Evolutionary conservation across 208 protist genomes (phyloP).

Genomic region (Acanthamoeba polyphaga): DNA sequence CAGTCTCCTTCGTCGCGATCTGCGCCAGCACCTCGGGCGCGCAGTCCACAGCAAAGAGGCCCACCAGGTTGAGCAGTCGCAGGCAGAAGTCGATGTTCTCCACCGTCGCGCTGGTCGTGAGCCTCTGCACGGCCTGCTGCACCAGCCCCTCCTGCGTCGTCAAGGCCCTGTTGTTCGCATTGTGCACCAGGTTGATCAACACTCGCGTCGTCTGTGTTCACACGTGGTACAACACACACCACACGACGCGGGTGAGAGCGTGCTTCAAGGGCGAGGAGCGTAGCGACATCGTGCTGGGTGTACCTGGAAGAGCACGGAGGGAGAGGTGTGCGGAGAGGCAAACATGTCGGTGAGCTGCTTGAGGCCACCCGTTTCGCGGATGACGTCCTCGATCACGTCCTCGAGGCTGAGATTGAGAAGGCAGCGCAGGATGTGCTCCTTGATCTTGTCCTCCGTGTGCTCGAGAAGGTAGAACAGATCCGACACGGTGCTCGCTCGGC

Average conservation of each 20-base stretch:
- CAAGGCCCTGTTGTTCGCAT: conserved; percentile 35
- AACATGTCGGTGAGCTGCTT: conserved; percentile 49
- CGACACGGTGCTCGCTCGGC: conserved; percentile 7
- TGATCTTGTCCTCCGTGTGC: conserved; percentile 28
- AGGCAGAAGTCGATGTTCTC: conserved; percentile 54
- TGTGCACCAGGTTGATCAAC: conserved; percentile 54
- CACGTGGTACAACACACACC: not conserved
- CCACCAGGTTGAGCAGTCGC: conserved; percentile 45
- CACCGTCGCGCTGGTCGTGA: not conserved
- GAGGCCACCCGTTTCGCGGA: conserved; percentile 42
- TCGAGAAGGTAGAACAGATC: conserved; percentile 61
- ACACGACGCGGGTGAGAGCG: not conserved
- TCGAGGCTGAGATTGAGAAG: conserved; percentile 58
- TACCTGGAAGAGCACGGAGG: conserved; percentile 53
- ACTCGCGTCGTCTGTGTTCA: conserved; percentile 25
- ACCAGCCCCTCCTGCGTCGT: not conserved
- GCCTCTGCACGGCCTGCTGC: conserved; percentile 19
- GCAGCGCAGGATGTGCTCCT: conserved; percentile 61
- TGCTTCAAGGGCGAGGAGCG: too few species aligned
- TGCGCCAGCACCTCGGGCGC: conserved; percentile 1
- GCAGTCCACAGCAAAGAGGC: conserved; percentile 60
- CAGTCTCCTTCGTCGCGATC: conserved; percentile 55
- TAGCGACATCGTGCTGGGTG: not conserved
- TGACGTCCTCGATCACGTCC: conserved; percentile 39
- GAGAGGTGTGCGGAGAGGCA: not conserved